Evolutionary conservation across 305 asterid species (phyloP).

Genomic region (Fraxinus sp.): DNA sequence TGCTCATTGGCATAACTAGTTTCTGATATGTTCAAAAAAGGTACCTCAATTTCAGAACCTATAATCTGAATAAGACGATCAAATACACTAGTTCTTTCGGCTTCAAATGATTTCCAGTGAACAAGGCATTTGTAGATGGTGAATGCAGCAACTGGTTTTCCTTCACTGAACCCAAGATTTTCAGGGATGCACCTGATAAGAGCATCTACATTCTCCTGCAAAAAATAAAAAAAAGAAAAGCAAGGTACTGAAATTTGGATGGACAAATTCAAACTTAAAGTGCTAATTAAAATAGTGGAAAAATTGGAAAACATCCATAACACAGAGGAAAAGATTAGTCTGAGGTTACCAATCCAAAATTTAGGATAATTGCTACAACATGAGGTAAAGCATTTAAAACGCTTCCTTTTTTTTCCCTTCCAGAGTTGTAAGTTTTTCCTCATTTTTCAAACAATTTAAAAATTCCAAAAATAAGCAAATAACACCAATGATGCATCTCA

Average conservation of each 20-base stretch:
- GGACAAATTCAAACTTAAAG: conserved; percentile 10
- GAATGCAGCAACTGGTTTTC: conserved; percentile 87
- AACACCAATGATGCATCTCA: background rate
- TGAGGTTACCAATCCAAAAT: background rate
- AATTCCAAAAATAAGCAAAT: background rate
- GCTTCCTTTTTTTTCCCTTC: background rate
- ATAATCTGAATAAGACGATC: conserved; percentile 79
- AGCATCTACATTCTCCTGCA: conserved; percentile 66
- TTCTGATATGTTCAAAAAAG: background rate
- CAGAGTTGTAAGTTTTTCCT: background rate
- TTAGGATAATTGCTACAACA: background rate
- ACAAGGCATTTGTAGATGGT: conserved; percentile 81
- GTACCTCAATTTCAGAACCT: conserved; percentile 87
- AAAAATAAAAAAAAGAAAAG: conserved; percentile 7
- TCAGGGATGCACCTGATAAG: conserved; percentile 58
- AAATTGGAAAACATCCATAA: background rate
- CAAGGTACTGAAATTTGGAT: background rate
- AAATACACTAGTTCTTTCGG: conserved; percentile 73
- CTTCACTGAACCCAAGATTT: conserved; percentile 81
- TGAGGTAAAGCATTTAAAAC: background rate
- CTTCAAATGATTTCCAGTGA: conserved; percentile 84
- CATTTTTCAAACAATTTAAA: background rate
- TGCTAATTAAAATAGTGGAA: background rate
- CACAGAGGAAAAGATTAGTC: background rate
- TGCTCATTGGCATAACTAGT: background rate